Percentiles rank a stretch among this genome's conserved stretches.
These are phyloP conservation scores for Schizophyllum commune DNA, from an alignment of 1,284 basidiomycete genomes.

Conservation along the genomic window DNA sequence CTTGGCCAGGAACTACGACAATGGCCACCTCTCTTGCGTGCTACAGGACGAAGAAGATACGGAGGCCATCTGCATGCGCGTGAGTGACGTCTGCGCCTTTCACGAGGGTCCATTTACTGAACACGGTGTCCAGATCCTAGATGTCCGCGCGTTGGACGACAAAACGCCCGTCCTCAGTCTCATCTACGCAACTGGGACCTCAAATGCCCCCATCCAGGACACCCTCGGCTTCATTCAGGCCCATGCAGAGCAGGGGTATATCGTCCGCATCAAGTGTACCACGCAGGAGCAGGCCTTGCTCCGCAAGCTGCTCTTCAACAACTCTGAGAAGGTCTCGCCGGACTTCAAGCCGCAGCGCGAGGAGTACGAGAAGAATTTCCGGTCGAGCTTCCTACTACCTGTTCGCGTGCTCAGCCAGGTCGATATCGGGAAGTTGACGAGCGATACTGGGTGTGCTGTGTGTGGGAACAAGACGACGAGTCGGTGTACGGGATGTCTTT, in stretches of 20 bases:
- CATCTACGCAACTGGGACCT: conserved; percentile 4
- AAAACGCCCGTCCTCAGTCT: conserved; percentile 9
- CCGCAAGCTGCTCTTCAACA: conserved; percentile 19
- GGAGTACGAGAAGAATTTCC: conserved; percentile 17
- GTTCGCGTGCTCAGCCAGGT: conserved; percentile 19
- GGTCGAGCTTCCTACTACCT: conserved; percentile 21
- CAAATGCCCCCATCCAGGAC: conserved; percentile 5
- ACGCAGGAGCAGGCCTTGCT: conserved; percentile 15
- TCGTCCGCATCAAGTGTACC: conserved; percentile 4
- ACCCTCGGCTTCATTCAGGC: conserved; percentile 1
- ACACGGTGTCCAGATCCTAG: conserved; percentile 5
- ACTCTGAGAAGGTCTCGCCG: conserved; percentile 16
- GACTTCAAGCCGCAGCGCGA: conserved; percentile 15
- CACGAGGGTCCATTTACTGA: neutral
- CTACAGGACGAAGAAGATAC: conserved; percentile 8
- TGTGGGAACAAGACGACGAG: conserved; percentile 19
- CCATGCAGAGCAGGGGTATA: neutral
- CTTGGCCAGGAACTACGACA: conserved; percentile 9
- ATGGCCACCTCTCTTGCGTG: conserved; percentile 1
- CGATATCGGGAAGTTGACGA: conserved; percentile 20
- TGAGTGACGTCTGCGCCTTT: neutral
- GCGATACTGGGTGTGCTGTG: conserved; percentile 20
- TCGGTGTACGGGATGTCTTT: conserved; percentile 22
- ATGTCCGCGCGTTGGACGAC: conserved; percentile 8
- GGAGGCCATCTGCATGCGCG: conserved; percentile 11